Percentiles rank a stretch among this genome's conserved stretches.
phyloP scores from a whole-genome alignment of 305 asterid genomes.

The Solanum chacoense region DNA sequence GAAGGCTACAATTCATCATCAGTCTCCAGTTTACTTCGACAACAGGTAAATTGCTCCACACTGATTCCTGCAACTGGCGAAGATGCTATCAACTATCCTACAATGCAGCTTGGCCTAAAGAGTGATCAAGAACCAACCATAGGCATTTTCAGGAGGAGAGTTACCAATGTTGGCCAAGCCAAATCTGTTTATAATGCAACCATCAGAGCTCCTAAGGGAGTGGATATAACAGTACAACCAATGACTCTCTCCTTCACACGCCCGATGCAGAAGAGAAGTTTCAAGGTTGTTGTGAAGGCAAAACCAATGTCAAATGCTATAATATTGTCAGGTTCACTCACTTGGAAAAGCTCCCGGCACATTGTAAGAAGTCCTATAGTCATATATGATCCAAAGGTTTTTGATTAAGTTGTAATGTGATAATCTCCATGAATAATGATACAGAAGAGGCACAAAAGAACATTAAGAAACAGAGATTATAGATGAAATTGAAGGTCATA shows the following conservation, averaged over 20 bases:
- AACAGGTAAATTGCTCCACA: slow-evolving; percentile 48
- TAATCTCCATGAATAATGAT: neutral
- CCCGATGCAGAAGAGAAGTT: slow-evolving; percentile 39
- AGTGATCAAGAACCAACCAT: slow-evolving; percentile 37
- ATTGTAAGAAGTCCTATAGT: slow-evolving; percentile 68
- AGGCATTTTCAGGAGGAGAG: slow-evolving; percentile 54
- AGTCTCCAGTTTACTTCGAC: slow-evolving; percentile 34
- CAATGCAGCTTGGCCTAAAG: slow-evolving; percentile 58
- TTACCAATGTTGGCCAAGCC: slow-evolving; percentile 54
- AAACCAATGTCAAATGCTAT: slow-evolving; percentile 23
- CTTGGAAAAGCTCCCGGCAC: slow-evolving; percentile 45
- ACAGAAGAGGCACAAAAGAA: neutral
- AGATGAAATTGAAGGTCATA: neutral
- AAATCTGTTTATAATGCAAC: slow-evolving; percentile 48
- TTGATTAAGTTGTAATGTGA: neutral
- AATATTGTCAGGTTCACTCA: slow-evolving; percentile 50
- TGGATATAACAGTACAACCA: slow-evolving; percentile 54
- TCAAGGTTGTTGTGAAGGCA: slow-evolving; percentile 71
- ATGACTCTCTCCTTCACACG: slow-evolving; percentile 36
- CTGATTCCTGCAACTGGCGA: slow-evolving; percentile 52
- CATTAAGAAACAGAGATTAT: neutral
- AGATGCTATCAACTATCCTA: slow-evolving; percentile 82
- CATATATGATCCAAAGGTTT: slow-evolving; percentile 27
- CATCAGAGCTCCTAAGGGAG: slow-evolving; percentile 58
- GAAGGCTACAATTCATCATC: slow-evolving; percentile 53